Evolutionary conservation across 768 basidiomycete species (phyloP), one percentile per base, ranked within the genome.

Genomic region (Leccinum olivaceopallidum): DNA sequence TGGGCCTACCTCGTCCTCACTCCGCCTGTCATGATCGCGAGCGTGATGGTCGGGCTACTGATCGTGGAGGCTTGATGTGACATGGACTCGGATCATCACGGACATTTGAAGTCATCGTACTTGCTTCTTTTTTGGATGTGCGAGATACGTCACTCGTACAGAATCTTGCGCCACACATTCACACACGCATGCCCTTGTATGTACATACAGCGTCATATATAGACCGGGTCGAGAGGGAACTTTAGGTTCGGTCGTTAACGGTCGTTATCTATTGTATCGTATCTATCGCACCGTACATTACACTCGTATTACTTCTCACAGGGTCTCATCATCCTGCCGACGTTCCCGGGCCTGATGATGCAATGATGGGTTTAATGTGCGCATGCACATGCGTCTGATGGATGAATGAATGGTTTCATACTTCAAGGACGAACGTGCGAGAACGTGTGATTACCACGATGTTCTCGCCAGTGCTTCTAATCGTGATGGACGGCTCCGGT

Each of bases 1-100:
- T 95, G 94, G 93, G 83, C 89, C 2, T 98, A 96, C 70, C 94
- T 92, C 65, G 76, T 94, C 36, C 78, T 95, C 58, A 95, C 95
- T 0, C 94, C 95, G 2, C 90, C 92, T 2, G 80, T 89, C n/a
- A 92, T 87, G 57, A 85, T 94, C 57, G 68, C 79, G 18, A 89
- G 87, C 68, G 90, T 95, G 53, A 81, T 95, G 49, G 69, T 92
- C 28, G 94, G 90, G 1, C 73, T 96, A 48, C 59, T 85, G 55
- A 68, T 91, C 12, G 77, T 86, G 1, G 84, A 83, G 64, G 67
- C 84, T 30, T 63, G 55, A 56, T 10, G 34, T 34, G 10, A 8
- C 48, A 14, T 32, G 16, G 14, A 51, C 26, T 28, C 28, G 28
- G 8, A 28, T 50, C 32, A 32, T 32, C 4, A 24, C 16, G 16